Evolutionary conservation across 2,329 filamentous ascomycete species (phyloP).

Genomic region (Tolypocladium pustulatum): DNA sequence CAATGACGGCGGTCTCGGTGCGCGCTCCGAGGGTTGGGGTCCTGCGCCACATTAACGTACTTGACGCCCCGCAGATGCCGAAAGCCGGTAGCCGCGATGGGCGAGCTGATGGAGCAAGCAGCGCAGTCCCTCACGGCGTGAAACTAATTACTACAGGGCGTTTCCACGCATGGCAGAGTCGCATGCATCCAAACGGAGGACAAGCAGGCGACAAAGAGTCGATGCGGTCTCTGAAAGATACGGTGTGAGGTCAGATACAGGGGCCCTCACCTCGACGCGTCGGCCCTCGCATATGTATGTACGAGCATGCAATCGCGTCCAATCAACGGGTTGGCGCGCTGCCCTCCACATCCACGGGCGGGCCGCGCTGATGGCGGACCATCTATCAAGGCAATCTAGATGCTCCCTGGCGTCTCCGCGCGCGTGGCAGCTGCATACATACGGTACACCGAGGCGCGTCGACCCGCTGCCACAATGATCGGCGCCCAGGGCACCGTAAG

Average conservation of each 20-base stretch:
- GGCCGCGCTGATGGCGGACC: background rate
- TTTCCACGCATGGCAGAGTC: background rate
- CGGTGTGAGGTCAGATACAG: background rate
- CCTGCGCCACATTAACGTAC: no score
- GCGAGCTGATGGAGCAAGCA: background rate
- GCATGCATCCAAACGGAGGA: no score
- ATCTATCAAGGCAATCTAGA: background rate
- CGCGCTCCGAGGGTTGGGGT: background rate
- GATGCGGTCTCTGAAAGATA: no score
- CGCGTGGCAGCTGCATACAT: background rate
- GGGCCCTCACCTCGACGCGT: no score
- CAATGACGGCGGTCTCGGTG: background rate
- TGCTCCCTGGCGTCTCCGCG: background rate
- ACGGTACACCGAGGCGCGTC: background rate
- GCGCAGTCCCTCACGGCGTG: no score
- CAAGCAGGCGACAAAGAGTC: no score
- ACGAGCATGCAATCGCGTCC: background rate
- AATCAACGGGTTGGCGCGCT: background rate
- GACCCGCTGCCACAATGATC: background rate
- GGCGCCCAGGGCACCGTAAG: background rate
- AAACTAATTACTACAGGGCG: background rate
- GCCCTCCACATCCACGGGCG: background rate
- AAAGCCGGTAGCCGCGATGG: background rate
- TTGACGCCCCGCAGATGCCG: background rate
- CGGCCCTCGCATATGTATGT: no score